Percentiles rank a stretch among this genome's conserved stretches.
Evolutionary conservation across 2,329 filamentous ascomycete genomes (phyloP).

Genomic region (Mycosphaerella arachidis): DNA sequence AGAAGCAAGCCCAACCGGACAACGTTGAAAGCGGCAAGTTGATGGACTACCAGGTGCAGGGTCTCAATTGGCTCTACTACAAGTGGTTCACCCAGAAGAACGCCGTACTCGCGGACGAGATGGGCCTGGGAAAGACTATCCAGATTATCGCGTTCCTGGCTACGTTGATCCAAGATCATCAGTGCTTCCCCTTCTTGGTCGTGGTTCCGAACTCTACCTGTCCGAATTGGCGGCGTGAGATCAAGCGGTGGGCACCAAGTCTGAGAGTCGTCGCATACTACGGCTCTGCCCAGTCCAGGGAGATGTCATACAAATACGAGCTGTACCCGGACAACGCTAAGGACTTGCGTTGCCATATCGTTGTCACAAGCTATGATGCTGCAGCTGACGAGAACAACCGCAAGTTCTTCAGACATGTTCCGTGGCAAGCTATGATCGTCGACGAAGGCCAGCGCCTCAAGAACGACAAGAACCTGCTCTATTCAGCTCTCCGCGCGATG

Average conservation of each 20-base stretch:
- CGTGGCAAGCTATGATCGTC: slow-evolving; percentile 84
- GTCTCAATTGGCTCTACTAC: slow-evolving; percentile 90
- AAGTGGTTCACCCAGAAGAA: slow-evolving; percentile 81
- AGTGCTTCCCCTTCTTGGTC: slow-evolving; percentile 86
- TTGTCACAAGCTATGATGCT: slow-evolving; percentile 92
- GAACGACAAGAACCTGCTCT: slow-evolving; percentile 81
- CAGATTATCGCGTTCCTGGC: slow-evolving; percentile 82
- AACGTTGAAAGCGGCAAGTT: slow-evolving; percentile 72
- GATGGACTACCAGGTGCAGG: slow-evolving; percentile 91
- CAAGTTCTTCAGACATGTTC: slow-evolving; percentile 62
- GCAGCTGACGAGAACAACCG: slow-evolving; percentile 71
- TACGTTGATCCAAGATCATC: slow-evolving; percentile 56
- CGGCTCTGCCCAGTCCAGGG: slow-evolving; percentile 68
- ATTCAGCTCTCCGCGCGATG: slow-evolving; percentile 67
- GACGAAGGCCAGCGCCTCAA: slow-evolving; percentile 96
- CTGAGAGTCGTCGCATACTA: slow-evolving; percentile 91
- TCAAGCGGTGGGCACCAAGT: slow-evolving; percentile 86
- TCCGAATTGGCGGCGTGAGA: slow-evolving; percentile 95
- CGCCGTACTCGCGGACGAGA: slow-evolving; percentile 91
- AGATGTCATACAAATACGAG: slow-evolving; percentile 75
- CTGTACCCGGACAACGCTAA: slow-evolving; percentile 65
- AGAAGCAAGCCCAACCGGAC: slow-evolving; percentile 67
- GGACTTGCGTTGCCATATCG: slow-evolving; percentile 79
- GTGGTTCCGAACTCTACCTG: slow-evolving; percentile 94
- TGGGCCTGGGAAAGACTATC: slow-evolving; percentile 96